These are phyloP conservation scores for Cadophora sp. DNA, from an alignment of 2,329 filamentous ascomycete genomes.

Conservation along the genomic window DNA sequence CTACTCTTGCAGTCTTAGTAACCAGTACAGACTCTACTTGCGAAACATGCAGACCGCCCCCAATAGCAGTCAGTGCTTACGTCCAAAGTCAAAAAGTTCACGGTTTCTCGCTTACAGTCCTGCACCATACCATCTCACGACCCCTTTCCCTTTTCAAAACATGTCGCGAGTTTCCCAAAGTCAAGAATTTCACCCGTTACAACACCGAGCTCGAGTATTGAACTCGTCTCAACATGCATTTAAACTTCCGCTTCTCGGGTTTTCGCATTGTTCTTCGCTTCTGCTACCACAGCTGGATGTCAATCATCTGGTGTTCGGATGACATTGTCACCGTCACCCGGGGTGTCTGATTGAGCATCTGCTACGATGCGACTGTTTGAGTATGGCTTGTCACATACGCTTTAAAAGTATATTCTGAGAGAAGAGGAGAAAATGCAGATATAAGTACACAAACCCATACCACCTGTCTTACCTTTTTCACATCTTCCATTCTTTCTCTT, in stretches of 20 bases:
- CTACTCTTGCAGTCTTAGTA: too few species aligned
- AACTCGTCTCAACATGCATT: constrained; percentile 8
- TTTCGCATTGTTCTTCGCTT: not conserved
- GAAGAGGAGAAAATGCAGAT: not conserved
- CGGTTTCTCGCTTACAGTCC: too few species aligned
- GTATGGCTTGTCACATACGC: not conserved
- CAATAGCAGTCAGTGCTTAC: too few species aligned
- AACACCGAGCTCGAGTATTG: not conserved
- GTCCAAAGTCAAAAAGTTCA: not conserved
- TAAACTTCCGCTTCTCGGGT: not conserved
- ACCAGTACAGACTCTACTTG: too few species aligned
- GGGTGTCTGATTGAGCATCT: not conserved
- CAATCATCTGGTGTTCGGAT: constrained; percentile 14
- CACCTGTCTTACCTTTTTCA: too few species aligned
- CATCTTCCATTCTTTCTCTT: not conserved
- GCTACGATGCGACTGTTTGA: not conserved
- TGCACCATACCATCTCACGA: too few species aligned
- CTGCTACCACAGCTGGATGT: not conserved
- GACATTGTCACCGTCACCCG: not conserved
- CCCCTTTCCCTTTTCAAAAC: too few species aligned
- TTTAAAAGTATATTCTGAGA: not conserved
- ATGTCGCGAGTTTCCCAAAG: not conserved
- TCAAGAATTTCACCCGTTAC: constrained; percentile 3
- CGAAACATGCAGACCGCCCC: too few species aligned
- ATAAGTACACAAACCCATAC: not conserved